Percentiles rank a stretch among this genome's conserved stretches.
Evolutionary conservation across 2,329 filamentous ascomycete genomes (phyloP).

Genomic region (Colletotrichum gigasporum): DNA sequence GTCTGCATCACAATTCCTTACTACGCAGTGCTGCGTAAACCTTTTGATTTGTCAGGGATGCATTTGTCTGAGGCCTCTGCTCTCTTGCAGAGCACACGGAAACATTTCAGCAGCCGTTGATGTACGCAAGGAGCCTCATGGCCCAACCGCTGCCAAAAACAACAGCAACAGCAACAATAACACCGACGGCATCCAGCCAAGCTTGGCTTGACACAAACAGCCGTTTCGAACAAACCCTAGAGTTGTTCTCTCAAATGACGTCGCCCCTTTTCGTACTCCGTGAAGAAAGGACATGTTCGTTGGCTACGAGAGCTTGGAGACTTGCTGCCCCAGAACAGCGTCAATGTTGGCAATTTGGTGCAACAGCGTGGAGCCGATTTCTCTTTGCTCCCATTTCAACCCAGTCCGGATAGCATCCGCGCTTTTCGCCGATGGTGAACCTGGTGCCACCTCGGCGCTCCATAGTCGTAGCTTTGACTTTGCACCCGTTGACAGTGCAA

Average conservation of each 20-base stretch:
- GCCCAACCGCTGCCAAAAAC: too few species aligned
- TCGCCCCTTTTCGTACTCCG: too few species aligned
- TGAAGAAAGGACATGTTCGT: too few species aligned
- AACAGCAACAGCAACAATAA: too few species aligned
- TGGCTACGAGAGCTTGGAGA: background rate
- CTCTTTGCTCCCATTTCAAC: background rate
- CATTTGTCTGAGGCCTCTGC: background rate
- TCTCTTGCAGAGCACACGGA: too few species aligned
- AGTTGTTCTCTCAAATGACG: too few species aligned
- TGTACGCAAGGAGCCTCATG: too few species aligned
- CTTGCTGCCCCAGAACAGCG: background rate
- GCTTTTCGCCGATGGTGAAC: constrained; percentile 2
- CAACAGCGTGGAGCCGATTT: background rate
- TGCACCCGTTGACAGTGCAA: constrained; percentile 4
- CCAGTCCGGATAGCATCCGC: constrained; percentile 25
- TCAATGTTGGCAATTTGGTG: constrained; percentile 2
- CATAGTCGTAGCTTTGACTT: constrained; percentile 14
- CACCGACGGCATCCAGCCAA: too few species aligned
- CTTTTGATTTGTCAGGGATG: background rate
- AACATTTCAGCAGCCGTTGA: too few species aligned
- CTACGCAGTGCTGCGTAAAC: too few species aligned
- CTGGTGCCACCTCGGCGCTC: constrained; percentile 5
- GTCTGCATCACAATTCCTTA: background rate
- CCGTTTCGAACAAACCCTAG: too few species aligned
- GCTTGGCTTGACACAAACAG: too few species aligned